These are phyloP conservation scores for Pseudisothecium myosuroides DNA, from an alignment of 225 moss, liverwort and hornwort species.

Conservation along the genomic window DNA sequence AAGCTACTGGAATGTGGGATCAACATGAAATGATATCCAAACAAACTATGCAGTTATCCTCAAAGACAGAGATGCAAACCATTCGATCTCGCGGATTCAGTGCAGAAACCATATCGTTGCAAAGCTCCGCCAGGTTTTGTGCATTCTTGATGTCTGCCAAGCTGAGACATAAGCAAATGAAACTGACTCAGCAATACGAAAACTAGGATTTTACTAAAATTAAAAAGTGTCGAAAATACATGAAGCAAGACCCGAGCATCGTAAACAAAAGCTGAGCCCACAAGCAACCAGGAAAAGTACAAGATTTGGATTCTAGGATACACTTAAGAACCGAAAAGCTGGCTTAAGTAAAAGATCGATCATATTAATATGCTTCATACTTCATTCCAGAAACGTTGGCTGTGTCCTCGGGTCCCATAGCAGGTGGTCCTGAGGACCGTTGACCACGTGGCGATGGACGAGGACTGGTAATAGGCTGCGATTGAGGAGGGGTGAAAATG, in stretches of 20 bases:
- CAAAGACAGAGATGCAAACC: slow-evolving; percentile 18
- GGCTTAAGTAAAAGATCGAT: not conserved
- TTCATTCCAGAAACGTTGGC: slow-evolving; percentile 63
- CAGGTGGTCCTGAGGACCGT: slow-evolving; percentile 20
- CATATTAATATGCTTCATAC: not conserved
- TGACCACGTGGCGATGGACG: slow-evolving; percentile 17
- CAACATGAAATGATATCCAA: not conserved
- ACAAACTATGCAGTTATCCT: not conserved
- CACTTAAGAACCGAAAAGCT: not conserved
- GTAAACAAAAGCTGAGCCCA: not conserved
- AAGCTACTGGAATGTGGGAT: not conserved
- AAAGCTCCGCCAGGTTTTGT: slow-evolving; percentile 61
- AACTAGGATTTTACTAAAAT: not conserved
- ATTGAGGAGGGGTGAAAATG: slow-evolving; percentile 86
- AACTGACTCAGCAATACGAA: not conserved
- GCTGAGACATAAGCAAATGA: slow-evolving; percentile 27
- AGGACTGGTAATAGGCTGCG: slow-evolving; percentile 41
- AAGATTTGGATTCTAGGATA: not conserved
- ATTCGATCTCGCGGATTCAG: slow-evolving; percentile 61
- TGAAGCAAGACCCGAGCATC: not conserved
- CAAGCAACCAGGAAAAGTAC: not conserved
- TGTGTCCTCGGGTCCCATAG: slow-evolving; percentile 35
- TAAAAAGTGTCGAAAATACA: not conserved
- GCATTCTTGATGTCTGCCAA: slow-evolving; percentile 74
- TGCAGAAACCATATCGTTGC: slow-evolving; percentile 85